phyloP scores from a whole-genome alignment of 257 asterid genomes.

The Lycium barbarum region DNA sequence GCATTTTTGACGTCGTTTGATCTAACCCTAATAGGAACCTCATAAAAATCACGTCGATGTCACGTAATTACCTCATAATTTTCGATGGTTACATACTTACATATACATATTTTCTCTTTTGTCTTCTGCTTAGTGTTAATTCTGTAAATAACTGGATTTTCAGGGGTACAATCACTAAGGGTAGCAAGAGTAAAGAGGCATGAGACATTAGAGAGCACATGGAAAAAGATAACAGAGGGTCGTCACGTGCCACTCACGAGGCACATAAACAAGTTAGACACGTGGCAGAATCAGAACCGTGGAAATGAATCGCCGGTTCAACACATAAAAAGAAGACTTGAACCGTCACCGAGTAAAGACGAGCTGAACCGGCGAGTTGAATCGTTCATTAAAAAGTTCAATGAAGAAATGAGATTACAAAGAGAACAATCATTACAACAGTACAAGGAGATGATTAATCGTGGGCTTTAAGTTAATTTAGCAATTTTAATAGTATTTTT shows the following conservation, averaged over 20 bases:
- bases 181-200: conserved; percentile 33
- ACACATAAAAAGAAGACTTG: conserved; percentile 36
- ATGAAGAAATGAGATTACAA: conserved; percentile 75
- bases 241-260: conserved; percentile 41
- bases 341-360: conserved; percentile 65
- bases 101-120: no score
- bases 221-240: conserved; percentile 44
- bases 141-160: background rate
- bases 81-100: no score
- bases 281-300: conserved; percentile 46
- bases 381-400: conserved; percentile 65
- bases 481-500: background rate
- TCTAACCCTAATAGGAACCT: no score
- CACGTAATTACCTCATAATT: no score
- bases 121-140: background rate
- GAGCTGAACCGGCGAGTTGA: conserved; percentile 76
- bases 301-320: conserved; percentile 32
- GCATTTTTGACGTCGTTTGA: no score
- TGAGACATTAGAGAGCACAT: conserved; percentile 43
- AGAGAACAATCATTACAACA: conserved; percentile 67
- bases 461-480: conserved; percentile 42
- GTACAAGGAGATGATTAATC: conserved; percentile 60
- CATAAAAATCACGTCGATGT: no score
- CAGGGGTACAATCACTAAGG: conserved; percentile 28
- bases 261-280: conserved; percentile 28